phyloP scores from a whole-genome alignment of 345 rosid species.

The Eutrema heterophyllum region DNA sequence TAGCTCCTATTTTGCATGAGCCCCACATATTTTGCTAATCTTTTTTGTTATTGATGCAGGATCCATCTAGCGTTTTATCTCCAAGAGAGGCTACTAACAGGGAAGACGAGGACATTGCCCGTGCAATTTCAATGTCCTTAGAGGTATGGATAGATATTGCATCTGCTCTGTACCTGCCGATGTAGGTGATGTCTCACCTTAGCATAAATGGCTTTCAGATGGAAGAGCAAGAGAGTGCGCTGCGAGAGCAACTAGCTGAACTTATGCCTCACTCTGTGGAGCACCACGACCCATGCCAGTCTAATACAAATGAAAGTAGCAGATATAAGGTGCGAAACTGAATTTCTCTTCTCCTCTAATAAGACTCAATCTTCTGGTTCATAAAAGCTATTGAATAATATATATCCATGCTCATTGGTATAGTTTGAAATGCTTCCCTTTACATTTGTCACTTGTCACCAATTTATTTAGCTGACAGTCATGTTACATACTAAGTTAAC shows the following conservation, averaged over 20 bases:
- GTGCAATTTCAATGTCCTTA: conserved; percentile 67
- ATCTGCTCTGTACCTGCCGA: conserved; percentile 4
- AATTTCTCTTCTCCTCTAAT: not conserved
- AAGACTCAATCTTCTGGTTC: not conserved
- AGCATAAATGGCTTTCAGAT: conserved; percentile 42
- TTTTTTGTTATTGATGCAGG: conserved; percentile 36
- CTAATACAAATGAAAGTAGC: conserved; percentile 29
- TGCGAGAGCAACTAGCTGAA: conserved; percentile 35
- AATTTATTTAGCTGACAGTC: not conserved
- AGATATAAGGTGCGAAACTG: conserved; percentile 37
- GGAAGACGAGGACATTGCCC: conserved; percentile 76
- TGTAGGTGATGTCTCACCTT: conserved; percentile 23
- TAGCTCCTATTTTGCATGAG: not conserved
- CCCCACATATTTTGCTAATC: not conserved
- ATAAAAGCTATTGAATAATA: not conserved
- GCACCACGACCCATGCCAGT: conserved; percentile 20
- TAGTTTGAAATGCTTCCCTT: conserved; percentile 2
- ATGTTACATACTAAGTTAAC: not conserved
- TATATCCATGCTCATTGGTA: not conserved
- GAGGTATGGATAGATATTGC: conserved; percentile 47
- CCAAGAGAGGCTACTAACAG: conserved; percentile 33
- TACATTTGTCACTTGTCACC: not conserved
- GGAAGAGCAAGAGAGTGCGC: conserved; percentile 55
- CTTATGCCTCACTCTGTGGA: conserved; percentile 22
- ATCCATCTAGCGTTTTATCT: conserved; percentile 35